Base-by-base conservation (phyloP, 2,329 filamentous ascomycete species). In the Colletotrichum truncatum region DNA sequence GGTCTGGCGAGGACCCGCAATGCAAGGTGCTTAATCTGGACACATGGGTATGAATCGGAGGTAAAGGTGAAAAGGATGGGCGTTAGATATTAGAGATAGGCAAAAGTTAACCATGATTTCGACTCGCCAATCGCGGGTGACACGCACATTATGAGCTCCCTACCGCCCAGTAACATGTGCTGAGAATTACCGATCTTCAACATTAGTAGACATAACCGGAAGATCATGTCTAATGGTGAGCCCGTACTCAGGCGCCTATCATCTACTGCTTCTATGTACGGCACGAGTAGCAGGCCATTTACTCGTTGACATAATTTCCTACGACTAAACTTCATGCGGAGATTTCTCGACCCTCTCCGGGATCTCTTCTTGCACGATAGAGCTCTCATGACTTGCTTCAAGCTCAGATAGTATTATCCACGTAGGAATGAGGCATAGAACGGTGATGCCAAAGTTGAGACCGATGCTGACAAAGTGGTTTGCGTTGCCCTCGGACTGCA, bases 1-100 rank as follows among this genome's bases (percentile, higher is more conserved):
- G 89, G 71, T 80, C 80, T 10, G 79, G 70, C 16, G 83, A 89
- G n/a, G 56, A 65, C 21, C 18, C 41, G n/a, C 62, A 65, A 4
- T 65, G 91, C 73, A 79, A 89, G 23, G 77, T 94, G 64, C 82
- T 80, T 67, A 89, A 89, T 58, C 78, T 93, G 60, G 78, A 80
- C 52, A 70, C 71, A 10, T 83, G 81, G 81, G 73, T 73, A 65
- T 72, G 68, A 52, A 21, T 4, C 23, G 23, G 38, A 11, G 28
- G 45, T 43, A 14, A 18, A 34, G 11, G 23, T 16, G 16, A 34
- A 18, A 14, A 14, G 61, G 14, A 39, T 36, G 38, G 55, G 61
- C 55, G 46, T 64, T 64, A 32, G 38, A 52, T 11, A 53, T 39
- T 32, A 60, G 23, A 41, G 4, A 57, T 11, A 34, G 41, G n/a